Base-by-base conservation (phyloP, 2,329 filamentous ascomycete genomes). In the Aureobasidium sp. region DNA sequence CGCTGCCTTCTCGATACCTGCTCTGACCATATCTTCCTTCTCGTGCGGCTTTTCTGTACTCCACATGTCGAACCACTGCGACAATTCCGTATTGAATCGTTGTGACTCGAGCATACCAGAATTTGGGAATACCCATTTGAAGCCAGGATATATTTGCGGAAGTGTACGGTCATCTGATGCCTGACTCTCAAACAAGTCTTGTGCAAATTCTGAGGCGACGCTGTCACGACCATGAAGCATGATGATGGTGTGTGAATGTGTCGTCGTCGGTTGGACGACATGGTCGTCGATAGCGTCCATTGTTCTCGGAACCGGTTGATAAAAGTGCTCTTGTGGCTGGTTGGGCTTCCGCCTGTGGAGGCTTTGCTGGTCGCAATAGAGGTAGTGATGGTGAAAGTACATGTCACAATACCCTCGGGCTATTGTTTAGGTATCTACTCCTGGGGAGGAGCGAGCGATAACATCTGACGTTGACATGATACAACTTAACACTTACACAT, bases 141-240 rank as follows among this genome's bases (percentile, higher is more conserved):
- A 57, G 55, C 60, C 53, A 29, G 74, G 74, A 41, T 75, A 72
- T 12, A 69, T 65, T 39, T 73, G 66, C 12, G 65, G 67, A 5
- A 77, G 67, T 6, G 69, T 71, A 44, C 68, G 62, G 29, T 58
- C 63, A 42, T 68, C 65, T 15, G 67, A 69, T 17, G 66, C 67
- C 61, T 71, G 65, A 42, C 67, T 70, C 60, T 73, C 72, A 65
- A 80, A 76, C 48, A 80, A 67, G 56, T 80, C 76, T 12, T 48
- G 56, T 0, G 74, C 71, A 56, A 79, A 80, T 31, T 77, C 72
- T 0, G 65, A 22, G n/a, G 70, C 72, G 2, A 66, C 70, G 64
- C 76, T 79, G 64, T 76, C 76, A 41, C 76, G 70, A 6, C 77
- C 78, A 55, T 81, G 78, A 12, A 81, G 74, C 44, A 79, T 72